These are phyloP conservation scores for Kitagawia praeruptora DNA, from an alignment of 129 eudicot species.

Conservation along the genomic window DNA sequence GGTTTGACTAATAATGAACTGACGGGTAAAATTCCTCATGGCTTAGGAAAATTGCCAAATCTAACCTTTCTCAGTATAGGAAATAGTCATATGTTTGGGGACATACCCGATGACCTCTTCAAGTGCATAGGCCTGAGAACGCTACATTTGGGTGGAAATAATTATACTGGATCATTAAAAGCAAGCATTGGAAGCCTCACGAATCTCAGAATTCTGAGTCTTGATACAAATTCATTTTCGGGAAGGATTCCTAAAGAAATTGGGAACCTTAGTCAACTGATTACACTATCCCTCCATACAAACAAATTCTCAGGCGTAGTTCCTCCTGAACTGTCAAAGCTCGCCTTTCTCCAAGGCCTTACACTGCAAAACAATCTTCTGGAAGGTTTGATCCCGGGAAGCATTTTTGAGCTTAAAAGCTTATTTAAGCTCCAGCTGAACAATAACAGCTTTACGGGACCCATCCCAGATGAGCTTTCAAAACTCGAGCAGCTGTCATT, in stretches of 20 bases:
- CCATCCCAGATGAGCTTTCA: constrained; percentile 41
- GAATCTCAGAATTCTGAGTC: constrained; percentile 31
- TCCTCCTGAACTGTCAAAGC: constrained; percentile 55
- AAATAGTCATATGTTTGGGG: constrained; percentile 30
- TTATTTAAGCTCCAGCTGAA: constrained; percentile 38
- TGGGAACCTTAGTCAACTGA: constrained; percentile 48
- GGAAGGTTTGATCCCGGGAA: constrained; percentile 59
- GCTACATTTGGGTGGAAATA: constrained; percentile 34
- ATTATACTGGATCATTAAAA: constrained; percentile 36
- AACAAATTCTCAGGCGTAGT: constrained; percentile 57
- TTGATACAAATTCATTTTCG: constrained; percentile 27
- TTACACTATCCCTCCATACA: constrained; percentile 23
- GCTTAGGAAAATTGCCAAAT: constrained; percentile 41
- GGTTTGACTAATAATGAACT: constrained; percentile 30
- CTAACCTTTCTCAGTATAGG: constrained; percentile 38
- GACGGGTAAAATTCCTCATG: constrained; percentile 45
- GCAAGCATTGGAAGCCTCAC: constrained; percentile 45
- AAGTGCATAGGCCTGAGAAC: constrained; percentile 36
- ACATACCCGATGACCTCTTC: constrained; percentile 56
- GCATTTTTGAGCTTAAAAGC: constrained; percentile 43
- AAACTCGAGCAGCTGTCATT: constrained; percentile 45
- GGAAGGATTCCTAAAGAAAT: constrained; percentile 61
- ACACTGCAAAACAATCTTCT: constrained; percentile 35
- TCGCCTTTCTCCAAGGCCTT: constrained; percentile 49
- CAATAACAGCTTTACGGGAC: constrained; percentile 48